Percentiles rank a stretch among this genome's conserved stretches.
phyloP scores from a whole-genome alignment of 176 grass and related monocot species.

The Carex pumila region DNA sequence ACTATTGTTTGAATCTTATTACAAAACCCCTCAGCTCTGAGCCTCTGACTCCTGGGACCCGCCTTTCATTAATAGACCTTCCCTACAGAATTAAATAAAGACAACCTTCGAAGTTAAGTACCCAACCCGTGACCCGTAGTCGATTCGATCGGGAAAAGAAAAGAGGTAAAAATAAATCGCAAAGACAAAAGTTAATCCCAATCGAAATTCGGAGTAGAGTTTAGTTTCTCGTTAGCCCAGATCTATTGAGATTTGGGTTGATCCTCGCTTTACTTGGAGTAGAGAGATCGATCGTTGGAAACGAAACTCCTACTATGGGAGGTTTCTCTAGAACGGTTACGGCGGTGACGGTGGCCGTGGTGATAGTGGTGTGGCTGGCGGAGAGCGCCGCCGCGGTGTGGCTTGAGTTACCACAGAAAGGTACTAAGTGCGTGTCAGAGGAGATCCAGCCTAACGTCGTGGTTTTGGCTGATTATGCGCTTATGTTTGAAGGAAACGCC shows the following conservation, averaged over 20 bases:
- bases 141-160: not conserved
- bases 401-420: constrained; percentile 60
- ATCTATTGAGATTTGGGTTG: constrained; percentile 10
- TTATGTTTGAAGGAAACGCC: constrained; percentile 58
- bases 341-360: not conserved
- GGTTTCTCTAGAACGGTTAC: not conserved
- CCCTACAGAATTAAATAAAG: not conserved
- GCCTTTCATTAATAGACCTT: not conserved
- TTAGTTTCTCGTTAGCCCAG: not conserved
- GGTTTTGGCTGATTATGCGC: constrained; percentile 66
- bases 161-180: not conserved
- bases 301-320: not conserved
- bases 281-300: not conserved
- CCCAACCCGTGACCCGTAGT: not conserved
- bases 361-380: constrained; percentile 19
- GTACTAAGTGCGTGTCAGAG: constrained; percentile 94
- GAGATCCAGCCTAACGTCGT: constrained; percentile 95
- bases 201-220: not conserved
- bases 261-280: not conserved
- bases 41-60: not conserved
- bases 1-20: too few species aligned
- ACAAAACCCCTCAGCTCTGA: too few species aligned
- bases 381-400: constrained; percentile 47
- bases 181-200: not conserved
- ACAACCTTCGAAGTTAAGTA: not conserved